A percentile compares a stretch with the other conserved stretches of the same genome.
phyloP scores from a whole-genome alignment of 108 stramenopile genomes.

The Parietichytrium sp. region DNA sequence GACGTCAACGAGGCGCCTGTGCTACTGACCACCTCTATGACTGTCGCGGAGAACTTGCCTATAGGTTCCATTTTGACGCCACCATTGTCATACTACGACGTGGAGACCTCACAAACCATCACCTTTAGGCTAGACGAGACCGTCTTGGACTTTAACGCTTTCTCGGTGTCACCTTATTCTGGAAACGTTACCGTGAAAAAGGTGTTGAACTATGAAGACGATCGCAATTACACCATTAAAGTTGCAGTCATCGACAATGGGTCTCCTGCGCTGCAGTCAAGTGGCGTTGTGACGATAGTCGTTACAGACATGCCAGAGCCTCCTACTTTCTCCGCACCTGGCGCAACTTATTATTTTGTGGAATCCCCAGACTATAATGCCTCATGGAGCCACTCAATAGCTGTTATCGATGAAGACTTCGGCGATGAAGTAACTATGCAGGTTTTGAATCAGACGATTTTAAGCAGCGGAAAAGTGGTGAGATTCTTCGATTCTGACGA shows the following conservation, averaged over 20 bases:
- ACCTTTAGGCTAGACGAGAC: neutral
- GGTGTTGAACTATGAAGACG: neutral
- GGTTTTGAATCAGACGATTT: neutral
- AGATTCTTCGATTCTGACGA: neutral
- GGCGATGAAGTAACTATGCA: neutral
- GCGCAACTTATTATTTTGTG: neutral
- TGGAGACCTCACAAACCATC: neutral
- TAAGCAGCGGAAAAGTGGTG: conserved; percentile 19
- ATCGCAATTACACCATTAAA: neutral
- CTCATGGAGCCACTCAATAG: neutral
- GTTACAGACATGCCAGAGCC: conserved; percentile 23
- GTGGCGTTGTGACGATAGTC: neutral
- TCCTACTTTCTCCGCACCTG: neutral
- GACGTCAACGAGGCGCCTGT: neutral
- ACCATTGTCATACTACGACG: neutral
- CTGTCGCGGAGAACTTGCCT: neutral
- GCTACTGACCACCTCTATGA: neutral
- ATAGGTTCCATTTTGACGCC: neutral
- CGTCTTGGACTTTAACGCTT: neutral
- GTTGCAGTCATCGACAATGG: neutral
- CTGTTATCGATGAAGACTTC: neutral
- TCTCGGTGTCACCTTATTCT: neutral
- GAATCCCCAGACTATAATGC: neutral
- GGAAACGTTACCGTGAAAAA: neutral
- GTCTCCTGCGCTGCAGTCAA: neutral